Conservation (phyloP, 495 filamentous ascomycete species). For the Penicillium lividum region DNA sequence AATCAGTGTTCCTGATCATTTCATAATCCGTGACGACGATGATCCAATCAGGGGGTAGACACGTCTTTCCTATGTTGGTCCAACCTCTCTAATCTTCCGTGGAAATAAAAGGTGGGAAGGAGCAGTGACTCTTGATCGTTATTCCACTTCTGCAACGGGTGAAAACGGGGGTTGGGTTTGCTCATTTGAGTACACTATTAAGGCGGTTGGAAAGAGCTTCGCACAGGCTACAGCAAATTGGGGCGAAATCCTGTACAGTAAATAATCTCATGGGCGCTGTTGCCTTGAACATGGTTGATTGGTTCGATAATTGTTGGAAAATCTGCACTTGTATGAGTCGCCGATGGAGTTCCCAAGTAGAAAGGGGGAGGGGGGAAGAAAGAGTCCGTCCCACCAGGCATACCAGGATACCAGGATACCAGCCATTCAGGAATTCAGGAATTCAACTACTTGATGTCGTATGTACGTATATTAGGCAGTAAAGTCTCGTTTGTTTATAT, state of each 20-base stretch:
- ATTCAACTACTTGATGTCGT: not conserved
- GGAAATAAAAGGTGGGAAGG: not conserved
- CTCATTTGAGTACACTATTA: not conserved
- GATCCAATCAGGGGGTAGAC: constrained; percentile 3
- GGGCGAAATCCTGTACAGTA: constrained; percentile 3
- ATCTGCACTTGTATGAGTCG: not conserved
- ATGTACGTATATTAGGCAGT: not conserved
- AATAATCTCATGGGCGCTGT: constrained; percentile 8
- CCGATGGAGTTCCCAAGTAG: not conserved
- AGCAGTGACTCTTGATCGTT: not conserved
- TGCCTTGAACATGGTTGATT: constrained; percentile 4
- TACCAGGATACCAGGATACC: not conserved
- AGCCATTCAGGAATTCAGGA: constrained; percentile 1
- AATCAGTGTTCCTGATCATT: constrained; percentile 2
- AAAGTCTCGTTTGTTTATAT: not conserved
- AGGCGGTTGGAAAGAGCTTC: constrained; percentile 4
- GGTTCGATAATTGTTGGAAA: not conserved
- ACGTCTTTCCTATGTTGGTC: not conserved
- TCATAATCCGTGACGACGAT: not conserved
- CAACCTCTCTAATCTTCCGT: constrained; percentile 1
- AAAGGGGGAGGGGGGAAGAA: not conserved
- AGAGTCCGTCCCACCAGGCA: not conserved
- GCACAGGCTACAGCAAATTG: not conserved
- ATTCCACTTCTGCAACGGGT: not conserved
- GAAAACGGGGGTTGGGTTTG: not conserved